Conservation (phyloP, 1,284 basidiomycete species). For the Puccinia novopanici region DNA sequence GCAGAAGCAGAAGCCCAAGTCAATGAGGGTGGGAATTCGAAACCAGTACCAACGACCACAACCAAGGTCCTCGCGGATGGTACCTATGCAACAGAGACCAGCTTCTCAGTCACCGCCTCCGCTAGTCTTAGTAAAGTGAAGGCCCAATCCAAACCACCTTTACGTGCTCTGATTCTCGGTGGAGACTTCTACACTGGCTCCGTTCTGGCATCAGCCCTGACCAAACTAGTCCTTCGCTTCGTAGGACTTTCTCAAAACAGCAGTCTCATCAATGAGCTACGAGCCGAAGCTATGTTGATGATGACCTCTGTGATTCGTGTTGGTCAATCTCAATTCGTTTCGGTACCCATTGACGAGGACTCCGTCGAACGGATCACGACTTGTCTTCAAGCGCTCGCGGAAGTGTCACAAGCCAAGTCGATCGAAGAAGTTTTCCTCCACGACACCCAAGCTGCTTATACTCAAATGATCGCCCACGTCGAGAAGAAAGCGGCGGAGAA, state of each 20-base stretch:
- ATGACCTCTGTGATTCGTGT: slow-evolving; percentile 97
- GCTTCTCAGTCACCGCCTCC: slow-evolving; percentile 72
- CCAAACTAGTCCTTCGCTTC: slow-evolving; percentile 87
- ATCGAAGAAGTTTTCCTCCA: slow-evolving; percentile 85
- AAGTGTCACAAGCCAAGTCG: slow-evolving; percentile 67
- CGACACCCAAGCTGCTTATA: slow-evolving; percentile 89
- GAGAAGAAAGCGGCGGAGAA: slow-evolving; percentile 90
- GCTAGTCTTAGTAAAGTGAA: slow-evolving; percentile 78
- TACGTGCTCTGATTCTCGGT: slow-evolving; percentile 83
- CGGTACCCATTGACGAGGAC: slow-evolving; percentile 94
- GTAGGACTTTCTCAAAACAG: slow-evolving; percentile 67
- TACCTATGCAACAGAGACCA: slow-evolving; percentile 95
- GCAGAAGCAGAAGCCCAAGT: slow-evolving; percentile 61
- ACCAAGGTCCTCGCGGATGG: slow-evolving; percentile 85
- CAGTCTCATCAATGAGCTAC: slow-evolving; percentile 70
- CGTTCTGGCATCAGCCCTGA: slow-evolving; percentile 82
- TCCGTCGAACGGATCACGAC: slow-evolving; percentile 94
- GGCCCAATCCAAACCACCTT: slow-evolving; percentile 82
- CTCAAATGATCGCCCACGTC: slow-evolving; percentile 88
- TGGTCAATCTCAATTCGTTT: slow-evolving; percentile 92
- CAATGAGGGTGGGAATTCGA: slow-evolving; percentile 53
- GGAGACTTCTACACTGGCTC: slow-evolving; percentile 97
- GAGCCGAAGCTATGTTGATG: slow-evolving; percentile 94
- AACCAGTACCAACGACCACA: slow-evolving; percentile 60
- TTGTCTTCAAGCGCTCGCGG: slow-evolving; percentile 84